Evolutionary conservation across 805 yeast species (phyloP).

Genomic region (Nakazawaea peltata): DNA sequence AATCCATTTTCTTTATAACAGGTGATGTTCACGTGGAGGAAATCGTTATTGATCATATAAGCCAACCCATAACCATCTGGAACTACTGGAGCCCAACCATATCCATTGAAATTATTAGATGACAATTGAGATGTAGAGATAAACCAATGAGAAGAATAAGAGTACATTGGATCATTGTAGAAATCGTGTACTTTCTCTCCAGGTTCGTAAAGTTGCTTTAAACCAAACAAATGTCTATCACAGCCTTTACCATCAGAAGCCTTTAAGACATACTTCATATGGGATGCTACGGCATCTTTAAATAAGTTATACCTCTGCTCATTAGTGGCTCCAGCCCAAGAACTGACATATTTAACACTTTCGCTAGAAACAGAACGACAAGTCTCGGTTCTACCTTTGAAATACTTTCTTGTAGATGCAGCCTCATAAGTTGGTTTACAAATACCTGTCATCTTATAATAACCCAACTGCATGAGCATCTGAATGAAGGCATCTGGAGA

Average conservation of each 20-base stretch:
- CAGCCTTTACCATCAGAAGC: constrained; percentile 87
- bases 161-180: constrained; percentile 67
- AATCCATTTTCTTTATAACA: constrained; percentile 57
- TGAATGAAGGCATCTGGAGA: constrained; percentile 95
- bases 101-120: constrained; percentile 77
- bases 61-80: constrained; percentile 93
- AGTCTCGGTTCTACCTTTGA: constrained; percentile 90
- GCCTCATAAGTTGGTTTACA: constrained; percentile 91
- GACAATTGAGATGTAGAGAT: constrained; percentile 85
- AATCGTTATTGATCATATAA: constrained; percentile 81
- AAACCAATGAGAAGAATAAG: constrained; percentile 78
- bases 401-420: constrained; percentile 86
- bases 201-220: constrained; percentile 58
- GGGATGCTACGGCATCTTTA: constrained; percentile 66
- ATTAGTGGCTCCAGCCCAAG: constrained; percentile 50
- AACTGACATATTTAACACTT: constrained; percentile 59
- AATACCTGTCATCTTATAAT: constrained; percentile 73
- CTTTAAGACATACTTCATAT: constrained; percentile 60
- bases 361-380: constrained; percentile 78
- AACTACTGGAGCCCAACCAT: constrained; percentile 94
- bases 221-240: constrained; percentile 90
- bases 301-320: constrained; percentile 59
- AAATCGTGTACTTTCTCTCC: constrained; percentile 59
- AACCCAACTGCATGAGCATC: constrained; percentile 85
- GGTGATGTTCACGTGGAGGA: constrained; percentile 80